These are phyloP conservation scores for Tolypocladium capitatum DNA, from an alignment of 2,329 filamentous ascomycete species.

Conservation along the genomic window DNA sequence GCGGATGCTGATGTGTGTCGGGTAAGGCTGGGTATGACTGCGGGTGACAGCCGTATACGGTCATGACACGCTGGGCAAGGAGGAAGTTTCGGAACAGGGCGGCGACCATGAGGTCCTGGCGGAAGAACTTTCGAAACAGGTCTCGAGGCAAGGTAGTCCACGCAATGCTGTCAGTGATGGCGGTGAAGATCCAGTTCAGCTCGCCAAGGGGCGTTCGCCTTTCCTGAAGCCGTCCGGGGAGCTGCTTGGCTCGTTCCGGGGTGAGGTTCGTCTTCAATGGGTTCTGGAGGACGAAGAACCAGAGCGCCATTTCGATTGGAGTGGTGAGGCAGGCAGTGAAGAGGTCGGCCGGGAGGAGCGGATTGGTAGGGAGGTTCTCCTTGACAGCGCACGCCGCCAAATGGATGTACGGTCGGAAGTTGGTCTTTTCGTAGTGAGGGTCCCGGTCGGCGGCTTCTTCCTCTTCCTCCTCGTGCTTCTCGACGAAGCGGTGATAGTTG, in stretches of 20 bases:
- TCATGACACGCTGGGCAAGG: conserved; percentile 89
- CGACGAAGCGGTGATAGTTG: conserved; percentile 88
- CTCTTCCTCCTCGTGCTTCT: conserved; percentile 89
- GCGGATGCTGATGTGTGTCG: conserved; percentile 82
- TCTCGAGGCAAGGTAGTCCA: conserved; percentile 90
- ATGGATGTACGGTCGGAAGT: conserved; percentile 62
- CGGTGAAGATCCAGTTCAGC: conserved; percentile 98
- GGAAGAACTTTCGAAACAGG: conserved; percentile 90
- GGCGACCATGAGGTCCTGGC: conserved; percentile 98
- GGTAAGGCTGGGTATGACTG: conserved; percentile 86
- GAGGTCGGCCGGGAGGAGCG: conserved; percentile 80
- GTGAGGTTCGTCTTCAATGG: conserved; percentile 56
- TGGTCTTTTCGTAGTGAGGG: conserved; percentile 70
- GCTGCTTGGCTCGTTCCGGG: conserved; percentile 72
- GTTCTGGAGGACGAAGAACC: conserved; percentile 93
- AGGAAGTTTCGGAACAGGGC: conserved; percentile 94
- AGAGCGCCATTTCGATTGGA: conserved; percentile 91
- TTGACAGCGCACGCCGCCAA: conserved; percentile 81
- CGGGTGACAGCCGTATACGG: conserved; percentile 88
- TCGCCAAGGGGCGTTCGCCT: conserved; percentile 87
- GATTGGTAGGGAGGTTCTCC: conserved; percentile 90
- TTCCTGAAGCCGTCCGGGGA: conserved; percentile 86
- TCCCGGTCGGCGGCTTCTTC: conserved; percentile 63
- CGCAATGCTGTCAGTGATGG: conserved; percentile 95
- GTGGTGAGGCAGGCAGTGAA: conserved; percentile 95